A percentile compares a stretch with the other conserved stretches of the same genome.
These are phyloP conservation scores for Linnemannia exigua DNA, from an alignment of 192 early-diverging fungal species.

Conservation along the genomic window DNA sequence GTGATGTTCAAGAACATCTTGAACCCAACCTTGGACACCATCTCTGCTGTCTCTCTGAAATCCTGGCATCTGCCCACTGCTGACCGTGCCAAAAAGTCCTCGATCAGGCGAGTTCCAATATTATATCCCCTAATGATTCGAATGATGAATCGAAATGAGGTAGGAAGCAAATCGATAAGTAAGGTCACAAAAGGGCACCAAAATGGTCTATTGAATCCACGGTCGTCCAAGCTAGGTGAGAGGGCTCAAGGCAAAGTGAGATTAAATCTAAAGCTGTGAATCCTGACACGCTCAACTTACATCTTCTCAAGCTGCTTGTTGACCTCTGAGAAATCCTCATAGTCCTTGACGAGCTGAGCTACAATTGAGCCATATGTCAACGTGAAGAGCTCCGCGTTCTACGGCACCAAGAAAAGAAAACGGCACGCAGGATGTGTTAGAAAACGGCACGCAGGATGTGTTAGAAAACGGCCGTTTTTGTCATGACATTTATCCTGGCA, in stretches of 20 bases:
- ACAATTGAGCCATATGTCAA: constrained; percentile 99
- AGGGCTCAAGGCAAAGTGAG: background rate
- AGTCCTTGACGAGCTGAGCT: constrained; percentile 93
- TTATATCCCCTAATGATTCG: constrained; percentile 98
- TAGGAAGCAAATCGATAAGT: background rate
- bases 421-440: background rate
- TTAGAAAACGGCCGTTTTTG: background rate
- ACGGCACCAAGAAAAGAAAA: background rate
- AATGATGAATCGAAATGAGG: background rate
- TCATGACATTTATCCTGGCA: background rate
- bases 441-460: background rate
- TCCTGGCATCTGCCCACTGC: constrained; percentile 86
- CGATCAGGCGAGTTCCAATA: constrained; percentile 95
- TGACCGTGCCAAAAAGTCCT: constrained; percentile 94
- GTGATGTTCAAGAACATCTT: constrained; percentile 95
- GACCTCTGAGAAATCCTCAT: constrained; percentile 91
- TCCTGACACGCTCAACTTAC: constrained; percentile 60
- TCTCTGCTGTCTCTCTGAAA: constrained; percentile 93
- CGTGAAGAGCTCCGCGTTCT: constrained; percentile 96
- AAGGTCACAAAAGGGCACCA: too few relatives aligned
- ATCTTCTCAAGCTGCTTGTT: constrained; percentile 99
- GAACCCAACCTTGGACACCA: constrained; percentile 96
- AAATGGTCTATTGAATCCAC: too few relatives aligned
- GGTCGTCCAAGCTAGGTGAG: background rate
- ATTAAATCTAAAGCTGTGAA: background rate